Evolutionary conservation across 495 filamentous ascomycete species (phyloP), one percentile per base, ranked within the genome.

Genomic region (Penicillium turbatum): DNA sequence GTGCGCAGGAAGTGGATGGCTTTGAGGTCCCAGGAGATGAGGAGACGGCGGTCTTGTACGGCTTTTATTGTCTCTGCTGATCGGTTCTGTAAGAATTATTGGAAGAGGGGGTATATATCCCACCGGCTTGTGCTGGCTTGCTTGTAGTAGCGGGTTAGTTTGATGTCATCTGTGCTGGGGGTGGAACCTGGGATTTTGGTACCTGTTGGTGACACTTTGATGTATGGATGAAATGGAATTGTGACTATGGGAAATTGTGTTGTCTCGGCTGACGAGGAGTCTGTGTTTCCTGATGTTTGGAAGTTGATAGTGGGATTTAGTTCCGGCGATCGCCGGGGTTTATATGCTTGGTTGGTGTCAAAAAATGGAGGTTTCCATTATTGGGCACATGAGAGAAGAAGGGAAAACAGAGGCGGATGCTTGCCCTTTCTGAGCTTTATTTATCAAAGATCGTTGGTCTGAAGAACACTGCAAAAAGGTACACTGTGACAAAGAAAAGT

Each of bases 1-100:
- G 13, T 26, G 0, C 35, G 30, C 8, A 60, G 32, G 13, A 38
- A 11, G 0, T n/a, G 30, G 4, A 56, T 43, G 42, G 29, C 17
- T 5, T 48, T 17, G 6, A 43, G 19, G 24, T 52, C 47, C 57
- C 57, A 60, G 35, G 29, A 24, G 6, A 55, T 13, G 13, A 38
- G 31, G 12, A 26, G 41, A 4, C 15, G 30, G 12, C 40, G 26
- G n/a, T 45, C 19, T 36, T 43, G 19, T 11, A 24, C 34, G 11
- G 26, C 36, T 3, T 8, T 34, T 3, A 41, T 10, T 6, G 19
- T 36, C 6, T 54, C 44, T 19, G 24, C 13, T 13, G 51, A 17
- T 32, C 42, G 40, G 27, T 31, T 5, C 9, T 36, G 21, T 2
- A 49, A 12, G 24, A 49, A 49, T 10, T 34, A 17, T 10, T 17